Evolutionary conservation across 2,329 filamentous ascomycete genomes (phyloP).

Genomic region (Alternaria brassicae): DNA sequence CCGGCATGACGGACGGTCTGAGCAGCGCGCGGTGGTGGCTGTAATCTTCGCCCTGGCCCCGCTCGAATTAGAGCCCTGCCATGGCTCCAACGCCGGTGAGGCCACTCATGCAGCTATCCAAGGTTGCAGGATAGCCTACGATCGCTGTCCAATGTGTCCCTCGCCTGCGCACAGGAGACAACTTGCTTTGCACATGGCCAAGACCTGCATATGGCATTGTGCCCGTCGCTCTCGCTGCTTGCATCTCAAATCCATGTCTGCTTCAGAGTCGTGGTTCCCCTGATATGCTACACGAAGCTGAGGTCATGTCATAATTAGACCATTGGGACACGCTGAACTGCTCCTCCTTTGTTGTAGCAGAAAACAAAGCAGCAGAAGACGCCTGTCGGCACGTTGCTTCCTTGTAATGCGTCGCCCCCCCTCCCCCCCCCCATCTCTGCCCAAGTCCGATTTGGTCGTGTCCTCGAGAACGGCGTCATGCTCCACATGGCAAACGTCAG

Average conservation of each 20-base stretch:
- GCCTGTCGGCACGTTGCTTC: slow-evolving; percentile 18
- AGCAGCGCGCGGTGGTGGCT: slow-evolving; percentile 26
- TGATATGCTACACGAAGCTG: slow-evolving; percentile 16
- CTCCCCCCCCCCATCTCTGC: slow-evolving; percentile 11
- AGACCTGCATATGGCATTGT: slow-evolving; percentile 37
- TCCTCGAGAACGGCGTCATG: slow-evolving; percentile 1
- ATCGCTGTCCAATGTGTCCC: slow-evolving; percentile 44
- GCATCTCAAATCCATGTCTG: slow-evolving; percentile 22
- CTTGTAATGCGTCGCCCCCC: slow-evolving; percentile 18
- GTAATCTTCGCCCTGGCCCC: slow-evolving; percentile 32
- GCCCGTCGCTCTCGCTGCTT: slow-evolving; percentile 30
- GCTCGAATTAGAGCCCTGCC: slow-evolving; percentile 39
- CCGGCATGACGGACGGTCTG: slow-evolving; percentile 9
- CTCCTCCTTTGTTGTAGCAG: slow-evolving; percentile 37
- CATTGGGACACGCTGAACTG: slow-evolving; percentile 25
- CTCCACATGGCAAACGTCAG: slow-evolving; percentile 1
- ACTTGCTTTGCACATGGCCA: slow-evolving; percentile 40
- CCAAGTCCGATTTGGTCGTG: not conserved
- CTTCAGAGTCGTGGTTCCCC: slow-evolving; percentile 31
- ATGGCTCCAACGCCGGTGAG: slow-evolving; percentile 43
- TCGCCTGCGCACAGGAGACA: slow-evolving; percentile 34
- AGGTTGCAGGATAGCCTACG: slow-evolving; percentile 38
- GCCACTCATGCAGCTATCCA: slow-evolving; percentile 50
- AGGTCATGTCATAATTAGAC: slow-evolving; percentile 37
- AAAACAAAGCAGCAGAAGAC: slow-evolving; percentile 24